Evolutionary conservation across 2,329 filamentous ascomycete genomes (phyloP), one percentile per base, ranked within the genome.

Genomic region (Berkeleyomyces basicola): DNA sequence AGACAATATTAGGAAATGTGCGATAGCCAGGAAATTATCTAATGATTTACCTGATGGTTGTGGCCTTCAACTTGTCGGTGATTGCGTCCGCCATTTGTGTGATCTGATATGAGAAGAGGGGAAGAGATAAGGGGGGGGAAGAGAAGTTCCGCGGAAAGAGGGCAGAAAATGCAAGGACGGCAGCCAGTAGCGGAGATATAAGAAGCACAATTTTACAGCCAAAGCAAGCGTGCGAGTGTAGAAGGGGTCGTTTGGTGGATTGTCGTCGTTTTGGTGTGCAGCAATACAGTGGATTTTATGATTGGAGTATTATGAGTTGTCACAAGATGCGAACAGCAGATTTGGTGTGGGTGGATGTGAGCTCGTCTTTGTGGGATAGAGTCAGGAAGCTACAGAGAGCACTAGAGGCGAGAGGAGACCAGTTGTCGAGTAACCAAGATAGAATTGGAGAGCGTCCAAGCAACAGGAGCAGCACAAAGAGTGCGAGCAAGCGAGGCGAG

Each of bases 21-120:
- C 9, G 16, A 46, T 59, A 33, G 43, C 23, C 23, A 39, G 53
- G 37, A 59, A 16, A 31, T 55, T 16, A 40, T 9, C 3, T 47
- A 16, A 39, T 39, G 47, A 49, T 74, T 68, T 67, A 77, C 74
- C 73, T 74, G 65, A 77, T 69, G 68, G 72, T 71, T 66, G 73
- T 71, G 66, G 69, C 72, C 71, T 73, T 73, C 67, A 77, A 71
- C 71, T 75, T 72, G 64, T 77, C 74, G 72, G 71, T 73, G 68
- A 77, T 70, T 70, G 75, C 73, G 69, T 77, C 75, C 68, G 75
- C 71, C 75, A 77, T 77, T 64, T 58, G 51, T 70, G 68, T 71
- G 67, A 68, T 69, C 66, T 67, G 68, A 67, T 67, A 61, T 64
- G 40, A 37, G 33, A 40, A 37, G 36, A 36, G 31, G 36, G 39